Percentiles rank a stretch among this genome's conserved stretches.
Evolutionary conservation across 2,329 filamentous ascomycete genomes (phyloP).

Genomic region (Exophiala oligosperma): DNA sequence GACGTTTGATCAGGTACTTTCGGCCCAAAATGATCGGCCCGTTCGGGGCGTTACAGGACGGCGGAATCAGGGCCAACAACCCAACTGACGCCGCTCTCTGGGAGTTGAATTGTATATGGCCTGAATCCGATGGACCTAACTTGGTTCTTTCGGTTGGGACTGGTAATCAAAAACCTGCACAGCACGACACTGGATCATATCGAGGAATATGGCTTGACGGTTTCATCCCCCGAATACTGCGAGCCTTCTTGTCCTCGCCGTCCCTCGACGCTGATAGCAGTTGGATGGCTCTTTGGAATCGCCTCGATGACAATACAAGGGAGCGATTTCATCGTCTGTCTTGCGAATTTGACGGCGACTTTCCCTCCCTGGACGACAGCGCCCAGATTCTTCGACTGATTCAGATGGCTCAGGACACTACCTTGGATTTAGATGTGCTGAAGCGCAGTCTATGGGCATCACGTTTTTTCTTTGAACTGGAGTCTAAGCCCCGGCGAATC

Average conservation of each 20-base stretch:
- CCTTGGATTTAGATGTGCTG: constrained; percentile 20
- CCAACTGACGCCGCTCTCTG: constrained; percentile 25
- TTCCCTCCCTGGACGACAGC: constrained; percentile 13
- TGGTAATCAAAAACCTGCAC: neutral
- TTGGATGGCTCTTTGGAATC: constrained; percentile 7
- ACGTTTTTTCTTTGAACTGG: constrained; percentile 29
- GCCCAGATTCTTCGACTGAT: constrained; percentile 3
- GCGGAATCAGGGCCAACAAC: constrained; percentile 30
- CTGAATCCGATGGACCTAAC: constrained; percentile 20
- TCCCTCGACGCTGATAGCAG: constrained; percentile 25
- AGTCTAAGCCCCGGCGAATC: constrained; percentile 9
- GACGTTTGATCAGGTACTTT: constrained; percentile 22
- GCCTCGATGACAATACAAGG: constrained; percentile 1
- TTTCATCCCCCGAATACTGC: constrained; percentile 24
- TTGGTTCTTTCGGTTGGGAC: constrained; percentile 30
- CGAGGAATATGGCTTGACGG: constrained; percentile 3
- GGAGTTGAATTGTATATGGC: constrained; percentile 28
- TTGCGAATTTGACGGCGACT: constrained; percentile 13
- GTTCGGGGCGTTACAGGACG: constrained; percentile 28
- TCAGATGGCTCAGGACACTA: constrained; percentile 1
- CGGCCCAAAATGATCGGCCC: constrained; percentile 16
- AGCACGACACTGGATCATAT: neutral
- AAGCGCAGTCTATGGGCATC: constrained; percentile 21
- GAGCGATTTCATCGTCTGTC: constrained; percentile 16
- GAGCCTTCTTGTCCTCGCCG: constrained; percentile 26